These are phyloP conservation scores for Penicillium sp. DNA, from an alignment of 2,329 filamentous ascomycete genomes.

Conservation along the genomic window DNA sequence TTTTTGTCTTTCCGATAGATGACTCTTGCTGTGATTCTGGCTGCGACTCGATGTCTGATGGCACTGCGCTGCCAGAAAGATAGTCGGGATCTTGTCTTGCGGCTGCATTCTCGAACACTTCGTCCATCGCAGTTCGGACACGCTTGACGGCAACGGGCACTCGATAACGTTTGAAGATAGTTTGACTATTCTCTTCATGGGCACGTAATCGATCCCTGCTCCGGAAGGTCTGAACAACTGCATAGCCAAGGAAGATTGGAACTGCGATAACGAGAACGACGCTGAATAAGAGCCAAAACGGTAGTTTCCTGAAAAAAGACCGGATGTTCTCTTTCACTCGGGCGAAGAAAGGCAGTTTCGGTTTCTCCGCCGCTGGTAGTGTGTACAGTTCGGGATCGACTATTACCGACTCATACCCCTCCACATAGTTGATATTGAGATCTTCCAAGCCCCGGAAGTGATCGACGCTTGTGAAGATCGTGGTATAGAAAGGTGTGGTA, in stretches of 20 bases:
- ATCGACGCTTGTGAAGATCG: constrained; percentile 75
- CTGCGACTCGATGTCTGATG: constrained; percentile 21
- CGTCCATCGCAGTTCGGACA: constrained; percentile 76
- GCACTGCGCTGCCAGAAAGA: constrained; percentile 59
- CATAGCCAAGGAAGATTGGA: constrained; percentile 74
- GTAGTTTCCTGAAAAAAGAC: constrained; percentile 58
- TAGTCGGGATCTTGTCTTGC: constrained; percentile 73
- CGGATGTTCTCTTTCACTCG: constrained; percentile 40
- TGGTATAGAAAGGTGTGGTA: constrained; percentile 82
- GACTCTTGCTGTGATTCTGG: background rate
- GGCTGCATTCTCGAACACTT: constrained; percentile 75
- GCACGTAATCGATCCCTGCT: constrained; percentile 75
- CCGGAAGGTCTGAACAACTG: constrained; percentile 74
- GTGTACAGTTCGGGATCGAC: constrained; percentile 59
- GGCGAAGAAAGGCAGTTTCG: constrained; percentile 31
- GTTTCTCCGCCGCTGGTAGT: constrained; percentile 34
- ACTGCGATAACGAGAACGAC: constrained; percentile 77
- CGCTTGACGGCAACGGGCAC: constrained; percentile 77
- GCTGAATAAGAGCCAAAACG: constrained; percentile 67
- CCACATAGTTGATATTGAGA: constrained; percentile 73
- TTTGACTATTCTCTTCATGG: constrained; percentile 73
- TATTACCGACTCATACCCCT: constrained; percentile 75
- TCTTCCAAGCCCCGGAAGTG: constrained; percentile 73
- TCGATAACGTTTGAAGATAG: constrained; percentile 72
- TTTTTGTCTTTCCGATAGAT: constrained; percentile 1